Evolutionary conservation across 2,329 filamentous ascomycete species (phyloP).

Genomic region (Colletotrichum eremochloae): DNA sequence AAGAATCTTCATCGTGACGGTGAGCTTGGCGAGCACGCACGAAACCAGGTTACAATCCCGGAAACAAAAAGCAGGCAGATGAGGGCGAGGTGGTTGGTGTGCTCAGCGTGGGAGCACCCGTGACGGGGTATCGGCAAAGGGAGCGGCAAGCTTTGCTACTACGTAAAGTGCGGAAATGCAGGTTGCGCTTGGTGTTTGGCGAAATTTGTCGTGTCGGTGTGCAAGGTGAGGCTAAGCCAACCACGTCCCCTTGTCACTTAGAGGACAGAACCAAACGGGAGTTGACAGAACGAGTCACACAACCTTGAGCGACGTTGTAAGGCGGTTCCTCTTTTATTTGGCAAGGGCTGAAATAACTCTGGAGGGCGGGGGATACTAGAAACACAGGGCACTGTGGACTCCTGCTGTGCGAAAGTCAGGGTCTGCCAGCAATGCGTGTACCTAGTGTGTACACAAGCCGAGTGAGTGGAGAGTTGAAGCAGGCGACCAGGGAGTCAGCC

Average conservation of each 20-base stretch:
- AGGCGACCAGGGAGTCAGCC: background rate
- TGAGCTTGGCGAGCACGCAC: slow-evolving; percentile 9
- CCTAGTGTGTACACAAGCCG: background rate
- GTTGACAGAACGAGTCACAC: slow-evolving; percentile 32
- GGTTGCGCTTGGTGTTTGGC: slow-evolving; percentile 24
- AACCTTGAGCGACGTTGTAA: slow-evolving; percentile 19
- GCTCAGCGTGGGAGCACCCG: slow-evolving; percentile 7
- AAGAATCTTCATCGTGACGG: slow-evolving; percentile 73
- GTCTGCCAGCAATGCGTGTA: background rate
- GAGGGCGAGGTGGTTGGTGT: background rate
- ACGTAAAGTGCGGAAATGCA: slow-evolving; percentile 17
- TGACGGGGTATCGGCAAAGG: slow-evolving; percentile 14
- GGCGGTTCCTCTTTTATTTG: background rate
- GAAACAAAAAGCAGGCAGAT: background rate
- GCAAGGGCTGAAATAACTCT: slow-evolving; percentile 13
- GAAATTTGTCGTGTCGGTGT: slow-evolving; percentile 37
- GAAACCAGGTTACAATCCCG: background rate
- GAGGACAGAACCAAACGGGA: slow-evolving; percentile 24
- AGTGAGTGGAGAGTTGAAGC: slow-evolving; percentile 9
- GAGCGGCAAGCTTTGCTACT: background rate
- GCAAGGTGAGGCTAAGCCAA: slow-evolving; percentile 33
- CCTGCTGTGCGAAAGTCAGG: slow-evolving; percentile 1
- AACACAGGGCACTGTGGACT: slow-evolving; percentile 4
- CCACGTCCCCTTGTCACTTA: slow-evolving; percentile 19
- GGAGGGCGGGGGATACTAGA: background rate